phyloP scores from a whole-genome alignment of 2,329 filamentous ascomycete genomes.

The Colletotrichum costaricense region DNA sequence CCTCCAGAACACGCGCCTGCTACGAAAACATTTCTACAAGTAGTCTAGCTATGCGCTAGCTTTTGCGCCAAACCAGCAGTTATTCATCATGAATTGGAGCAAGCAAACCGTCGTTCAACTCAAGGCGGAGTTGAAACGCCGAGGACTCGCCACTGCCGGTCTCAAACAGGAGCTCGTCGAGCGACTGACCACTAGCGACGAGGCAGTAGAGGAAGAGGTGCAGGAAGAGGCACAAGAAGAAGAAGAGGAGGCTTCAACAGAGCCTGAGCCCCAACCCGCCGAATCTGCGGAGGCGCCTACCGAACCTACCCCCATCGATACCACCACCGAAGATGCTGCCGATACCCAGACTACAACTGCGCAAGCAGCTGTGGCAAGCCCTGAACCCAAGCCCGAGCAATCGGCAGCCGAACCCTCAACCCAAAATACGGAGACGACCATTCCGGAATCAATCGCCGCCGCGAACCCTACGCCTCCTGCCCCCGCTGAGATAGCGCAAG shows the following conservation, averaged over 20 bases:
- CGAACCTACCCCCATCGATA: slow-evolving; percentile 19
- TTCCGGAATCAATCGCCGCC: slow-evolving; percentile 5
- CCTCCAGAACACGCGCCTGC: not conserved
- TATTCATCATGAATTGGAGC: slow-evolving; percentile 59
- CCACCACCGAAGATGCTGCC: slow-evolving; percentile 6
- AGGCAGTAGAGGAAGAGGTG: not conserved
- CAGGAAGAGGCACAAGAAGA: slow-evolving; percentile 18
- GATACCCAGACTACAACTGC: not conserved
- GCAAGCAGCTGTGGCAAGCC: slow-evolving; percentile 40
- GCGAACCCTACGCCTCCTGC: slow-evolving; percentile 29
- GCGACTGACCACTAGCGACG: slow-evolving; percentile 63
- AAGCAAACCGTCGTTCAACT: slow-evolving; percentile 80
- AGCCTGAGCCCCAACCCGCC: slow-evolving; percentile 8
- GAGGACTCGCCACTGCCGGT: slow-evolving; percentile 76
- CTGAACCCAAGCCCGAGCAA: not conserved
- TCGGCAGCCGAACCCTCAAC: not conserved
- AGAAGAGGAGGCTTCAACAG: slow-evolving; percentile 14
- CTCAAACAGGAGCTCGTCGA: slow-evolving; percentile 79
- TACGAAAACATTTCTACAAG: not conserved
- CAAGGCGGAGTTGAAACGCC: slow-evolving; percentile 78
- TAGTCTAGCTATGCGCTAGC: slow-evolving; percentile 30
- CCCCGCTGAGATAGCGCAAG: slow-evolving; percentile 49
- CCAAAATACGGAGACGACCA: not conserved
- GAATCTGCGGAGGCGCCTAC: slow-evolving; percentile 34
- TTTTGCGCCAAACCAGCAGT: slow-evolving; percentile 39